Evolutionary conservation across 1,139 yeast species (phyloP), one percentile per base, ranked within the genome.

Genomic region (Geotrichum phurueaensis): DNA sequence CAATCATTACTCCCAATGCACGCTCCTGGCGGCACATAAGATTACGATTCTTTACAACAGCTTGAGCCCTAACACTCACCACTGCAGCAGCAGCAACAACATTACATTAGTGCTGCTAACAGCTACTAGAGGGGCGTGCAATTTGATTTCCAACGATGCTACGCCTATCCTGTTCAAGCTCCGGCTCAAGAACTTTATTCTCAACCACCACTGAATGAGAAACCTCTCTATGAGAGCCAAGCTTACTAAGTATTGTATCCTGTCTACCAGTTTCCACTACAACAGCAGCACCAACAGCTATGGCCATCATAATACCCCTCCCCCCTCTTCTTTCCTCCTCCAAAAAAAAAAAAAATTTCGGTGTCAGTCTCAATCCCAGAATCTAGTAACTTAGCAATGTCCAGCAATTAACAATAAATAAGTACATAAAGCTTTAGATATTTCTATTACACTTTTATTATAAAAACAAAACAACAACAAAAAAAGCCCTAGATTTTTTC

Each of bases 221-320:
- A n/a, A 22, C n/a, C 29, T 36, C 3, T 27, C 56, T 10, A 43
- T 13, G 27, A 10, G 18, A 18, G 10, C 54, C 23, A 25, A 52
- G 43, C 22, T 29, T 54, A 33, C 22, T 29, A 53, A 13, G 27
- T 10, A n/a, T n/a, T 45, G 27, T 54, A 33, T 56, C 59, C 58
- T 23, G 58, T 31, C 13, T 55, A 48, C 45, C 18, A 23, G 15
- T 59, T 51, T 31, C 62, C 48, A n/a, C 54, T 6, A 54, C 59
- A 33, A 23, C 45, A 51, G 45, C 58, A 52, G 47, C 22, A 31
- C 25, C 62, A 49, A n/a, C 60, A 59, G 25, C 62, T 22, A 52
- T 52, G 51, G 22, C 53, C 36, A 23, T 59, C 51, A 27, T 62
- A 60, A 49, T 51, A 50, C 49, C 60, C 55, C 2, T 18, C n/a